Base-by-base conservation (phyloP, 208 protist species). In the Leishmania martiniquensis region DNA sequence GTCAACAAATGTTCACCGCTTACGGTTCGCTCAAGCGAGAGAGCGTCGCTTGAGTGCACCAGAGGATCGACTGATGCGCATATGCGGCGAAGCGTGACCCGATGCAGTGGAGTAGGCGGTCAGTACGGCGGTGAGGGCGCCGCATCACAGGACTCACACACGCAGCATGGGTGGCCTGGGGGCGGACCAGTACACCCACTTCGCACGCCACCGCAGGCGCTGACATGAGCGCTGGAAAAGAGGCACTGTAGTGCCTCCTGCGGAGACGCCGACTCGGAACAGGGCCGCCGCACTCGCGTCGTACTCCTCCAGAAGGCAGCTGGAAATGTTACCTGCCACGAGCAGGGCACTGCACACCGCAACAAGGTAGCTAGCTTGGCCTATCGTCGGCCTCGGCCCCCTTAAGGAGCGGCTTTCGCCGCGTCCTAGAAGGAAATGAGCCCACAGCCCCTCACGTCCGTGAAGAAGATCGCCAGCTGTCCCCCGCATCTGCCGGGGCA, bases 41-140 rank as follows among this genome's bases (percentile, higher is more conserved):
- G 91, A 62, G 83, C 62, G 45, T 89, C 89, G 88, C 62, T 87
- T 82, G 7, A 84, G 68, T 4, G 87, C 77, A 37, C 86, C 87
- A 75, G 82, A 87, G 2, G 89, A 92, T 59, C 92, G 87, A n/a
- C 82, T 89, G 80, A 93, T 95, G 54, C 89, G 87, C 83, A 90
- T 91, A 52, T 92, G 85, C 9, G 86, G 73, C 0, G 89, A 89
- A 1, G 89, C 81, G 63, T 89, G 80, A 10, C 83, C 84, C 0
- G 55, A 45, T 20, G 86, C 85, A 2, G 89, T 86, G 0, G 83
- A 73, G 51, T 83, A 83, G 6, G 91, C 85, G 9, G 89, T 95
- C 42, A 95, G 71, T 75, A 93, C 81, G 25, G 82, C 88, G 69
- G 85, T 91, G 32, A 93, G 75, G 32, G 83, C 85, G 86, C 86